Base-by-base conservation (phyloP, 768 basidiomycete genomes). In the Pleurotus djamor region DNA sequence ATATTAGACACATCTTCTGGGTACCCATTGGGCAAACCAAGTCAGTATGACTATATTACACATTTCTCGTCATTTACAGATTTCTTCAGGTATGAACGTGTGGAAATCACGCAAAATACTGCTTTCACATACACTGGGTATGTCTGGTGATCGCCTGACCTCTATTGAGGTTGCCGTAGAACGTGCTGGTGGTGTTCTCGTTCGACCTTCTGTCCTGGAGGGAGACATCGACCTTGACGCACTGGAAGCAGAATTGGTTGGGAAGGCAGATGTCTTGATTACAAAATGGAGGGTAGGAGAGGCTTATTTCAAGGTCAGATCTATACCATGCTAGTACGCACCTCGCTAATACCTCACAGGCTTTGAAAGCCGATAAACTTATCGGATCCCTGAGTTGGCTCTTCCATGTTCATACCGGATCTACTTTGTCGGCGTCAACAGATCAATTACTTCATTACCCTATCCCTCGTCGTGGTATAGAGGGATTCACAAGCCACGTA, bases 401-500 rank as follows among this genome's bases (percentile, higher is more conserved):
- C 10, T 92, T 92, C 69, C 85, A 89, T 67, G 87, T 92, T 5
- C 82, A 92, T 60, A 79, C 84, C 0, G 82, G 80, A 1, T 86
- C 88, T 2, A 71, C 80, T 0, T 66, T 91, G 4, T 76, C 83
- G 7, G 74, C 83, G 4, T 91, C 94, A 0, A 78, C 85, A 35
- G 85, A 90, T 59, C 88, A 92, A 48, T 77, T 96, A 1, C 74
- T 95, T 5, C 94, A 95, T 75, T 96, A 92, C 68, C 95, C 94
- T 0, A 77, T 88, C 33, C 93, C 91, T 4, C 80, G 76, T 48
- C 76, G 74, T 13, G 75, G 77, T 1, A 83, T 92, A 12, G 79
- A 81, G 5, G 84, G 78, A 1, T 89, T 94, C 57, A 67, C 73
- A 0, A 70, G 71, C 0, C 84, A 88, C 71, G 92, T 94, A 63